Conservation (phyloP, 345 rosid genomes). For the Alliaria petiolata region DNA sequence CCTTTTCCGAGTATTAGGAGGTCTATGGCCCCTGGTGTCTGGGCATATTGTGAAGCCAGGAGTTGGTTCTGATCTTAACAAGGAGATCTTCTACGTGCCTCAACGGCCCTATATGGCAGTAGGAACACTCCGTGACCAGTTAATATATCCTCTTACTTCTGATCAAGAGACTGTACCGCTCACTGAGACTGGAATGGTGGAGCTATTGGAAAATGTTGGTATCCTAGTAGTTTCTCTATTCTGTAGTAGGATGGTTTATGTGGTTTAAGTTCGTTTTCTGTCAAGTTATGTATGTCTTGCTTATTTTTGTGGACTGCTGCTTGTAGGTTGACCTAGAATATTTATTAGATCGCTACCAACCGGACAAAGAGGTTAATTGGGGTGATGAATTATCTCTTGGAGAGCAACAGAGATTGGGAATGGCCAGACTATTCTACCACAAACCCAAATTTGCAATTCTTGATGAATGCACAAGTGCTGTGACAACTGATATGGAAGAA, state of each 20-base stretch:
- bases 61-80: conserved; percentile 96
- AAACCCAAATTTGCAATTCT: conserved; percentile 99
- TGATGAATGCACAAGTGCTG: conserved; percentile 99
- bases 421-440: conserved; percentile 97
- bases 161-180: conserved; percentile 70
- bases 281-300: background rate
- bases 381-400: conserved; percentile 96
- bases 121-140: conserved; percentile 95
- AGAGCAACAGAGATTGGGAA: conserved; percentile 98
- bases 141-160: conserved; percentile 90
- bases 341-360: conserved; percentile 86
- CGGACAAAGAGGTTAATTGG: conserved; percentile 90
- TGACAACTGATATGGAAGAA: conserved; percentile 99
- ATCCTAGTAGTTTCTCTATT: conserved; percentile 13
- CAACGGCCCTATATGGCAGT: conserved; percentile 99
- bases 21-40: conserved; percentile 94
- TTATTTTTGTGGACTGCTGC: no score
- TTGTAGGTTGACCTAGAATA: conserved; percentile 92
- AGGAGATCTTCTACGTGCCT: conserved; percentile 97
- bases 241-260: conserved; percentile 6
- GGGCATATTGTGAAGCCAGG: conserved; percentile 98
- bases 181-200: conserved; percentile 73
- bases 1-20: conserved; percentile 97
- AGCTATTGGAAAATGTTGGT: conserved; percentile 83
- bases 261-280: conserved; percentile 5